These are phyloP conservation scores for Torulaspora delbrueckii DNA, from an alignment of 805 yeast genomes.

Conservation along the genomic window DNA sequence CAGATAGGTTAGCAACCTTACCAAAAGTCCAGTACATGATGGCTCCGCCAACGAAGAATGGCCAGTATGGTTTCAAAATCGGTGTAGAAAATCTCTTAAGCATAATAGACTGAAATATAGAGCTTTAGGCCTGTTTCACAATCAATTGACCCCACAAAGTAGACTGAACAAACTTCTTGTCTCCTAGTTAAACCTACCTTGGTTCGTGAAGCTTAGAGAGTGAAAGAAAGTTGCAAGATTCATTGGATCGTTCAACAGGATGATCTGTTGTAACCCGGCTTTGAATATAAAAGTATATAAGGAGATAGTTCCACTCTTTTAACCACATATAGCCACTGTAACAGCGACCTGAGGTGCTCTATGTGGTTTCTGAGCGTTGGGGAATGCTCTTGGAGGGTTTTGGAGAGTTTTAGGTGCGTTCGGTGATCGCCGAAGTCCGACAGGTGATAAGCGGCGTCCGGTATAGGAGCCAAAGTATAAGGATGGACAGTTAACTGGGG, in stretches of 20 bases:
- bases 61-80: constrained; percentile 70
- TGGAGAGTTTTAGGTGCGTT: neutral
- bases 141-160: neutral
- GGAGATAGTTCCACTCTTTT: neutral
- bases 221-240: constrained; percentile 1
- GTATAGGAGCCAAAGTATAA: neutral
- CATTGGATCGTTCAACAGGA: neutral
- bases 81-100: constrained; percentile 44
- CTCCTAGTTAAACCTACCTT: neutral
- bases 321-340: neutral
- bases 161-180: neutral
- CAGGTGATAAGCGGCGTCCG: neutral
- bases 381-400: neutral
- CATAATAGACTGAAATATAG: constrained; percentile 14
- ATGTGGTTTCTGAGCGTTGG: neutral
- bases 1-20: constrained; percentile 63
- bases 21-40: constrained; percentile 65
- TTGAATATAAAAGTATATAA: neutral
- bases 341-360: neutral
- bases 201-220: neutral
- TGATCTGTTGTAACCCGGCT: neutral
- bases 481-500: neutral
- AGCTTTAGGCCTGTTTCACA: neutral
- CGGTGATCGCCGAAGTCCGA: constrained; percentile 1
- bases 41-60: constrained; percentile 80